Percentiles rank a stretch among this genome's conserved stretches.
phyloP scores from a whole-genome alignment of 2,329 filamentous ascomycete species.

The Beauveria caledonica region DNA sequence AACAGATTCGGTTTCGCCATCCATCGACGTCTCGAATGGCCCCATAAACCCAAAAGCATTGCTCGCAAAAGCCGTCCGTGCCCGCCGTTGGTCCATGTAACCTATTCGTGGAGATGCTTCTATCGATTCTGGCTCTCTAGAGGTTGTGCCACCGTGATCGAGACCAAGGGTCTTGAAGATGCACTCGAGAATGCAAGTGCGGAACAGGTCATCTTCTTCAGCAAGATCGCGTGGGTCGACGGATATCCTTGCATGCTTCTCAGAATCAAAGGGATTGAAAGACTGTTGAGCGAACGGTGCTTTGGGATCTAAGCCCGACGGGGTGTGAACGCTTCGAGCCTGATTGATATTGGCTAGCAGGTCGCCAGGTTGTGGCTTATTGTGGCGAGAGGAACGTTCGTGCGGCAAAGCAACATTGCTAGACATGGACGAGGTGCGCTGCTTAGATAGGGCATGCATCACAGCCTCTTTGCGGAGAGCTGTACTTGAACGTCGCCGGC shows the following conservation, averaged over 20 bases:
- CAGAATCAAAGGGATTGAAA: conserved; percentile 50
- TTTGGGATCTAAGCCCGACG: conserved; percentile 18
- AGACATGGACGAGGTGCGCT: conserved; percentile 36
- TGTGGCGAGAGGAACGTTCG: conserved; percentile 33
- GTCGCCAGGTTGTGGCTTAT: conserved; percentile 64
- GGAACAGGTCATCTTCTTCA: conserved; percentile 82
- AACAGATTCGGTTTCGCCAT: conserved; percentile 82
- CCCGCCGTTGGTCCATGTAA: conserved; percentile 72
- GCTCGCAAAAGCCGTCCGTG: conserved; percentile 62
- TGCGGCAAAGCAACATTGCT: conserved; percentile 32
- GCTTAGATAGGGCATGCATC: conserved; percentile 54
- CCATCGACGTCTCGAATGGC: conserved; percentile 62
- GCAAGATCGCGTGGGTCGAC: conserved; percentile 69
- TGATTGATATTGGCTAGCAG: conserved; percentile 70
- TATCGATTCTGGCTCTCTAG: conserved; percentile 63
- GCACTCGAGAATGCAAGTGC: conserved; percentile 84
- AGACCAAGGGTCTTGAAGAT: conserved; percentile 93
- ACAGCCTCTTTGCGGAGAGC: conserved; percentile 72
- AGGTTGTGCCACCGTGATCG: conserved; percentile 55
- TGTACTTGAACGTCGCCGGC: conserved; percentile 63
- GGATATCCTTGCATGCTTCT: conserved; percentile 39
- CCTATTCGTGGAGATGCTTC: conserved; percentile 80
- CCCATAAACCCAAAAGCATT: conserved; percentile 90
- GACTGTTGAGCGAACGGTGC: conserved; percentile 42
- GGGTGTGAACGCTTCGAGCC: conserved; percentile 49